Evolutionary conservation across 176 grass and related monocot species (phyloP), one percentile per base, ranked within the genome.

Genomic region (Hsuehochloa calcarea): DNA sequence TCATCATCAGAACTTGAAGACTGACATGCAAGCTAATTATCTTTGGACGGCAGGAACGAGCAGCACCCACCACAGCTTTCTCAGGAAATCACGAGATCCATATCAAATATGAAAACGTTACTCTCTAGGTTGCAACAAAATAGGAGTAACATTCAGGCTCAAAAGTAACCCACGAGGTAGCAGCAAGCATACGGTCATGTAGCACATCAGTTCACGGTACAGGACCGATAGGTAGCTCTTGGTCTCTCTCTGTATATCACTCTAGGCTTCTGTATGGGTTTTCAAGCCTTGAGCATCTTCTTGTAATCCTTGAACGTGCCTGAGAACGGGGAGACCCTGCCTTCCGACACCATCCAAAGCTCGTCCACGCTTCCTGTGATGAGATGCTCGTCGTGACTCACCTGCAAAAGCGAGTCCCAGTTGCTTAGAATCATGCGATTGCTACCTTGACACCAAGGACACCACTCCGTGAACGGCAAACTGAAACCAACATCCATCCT

Each of bases 301-400:
- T 98, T 98, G 89, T 98, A 98, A 45, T 98, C 96, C 37, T 80
- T 81, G 82, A 98, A 98, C 47, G 72, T 93, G 79, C 96, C 96
- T 3, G 83, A 60, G 70, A 95, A 98, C 0, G 96, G 93, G 20
- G 89, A 68, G n/a, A 87, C 85, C 84, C 27, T 92, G 47, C 96
- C 93, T 1, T 95, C 61, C 14, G 96, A 90, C 23, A 95, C 96
- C 38, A 65, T 93, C 96, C 96, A 98, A 58, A 98, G 84, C 87
- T 98, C 93, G 11, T 91, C 91, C 1, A 98, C 96, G 23, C 96
- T 98, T 16, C 92, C 92, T 8, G 96, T 93, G 80, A 95, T 98
- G 40, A 98, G 89, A 93, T 98, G 96, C 88, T 98, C 96, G 23
- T 98, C 96, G 56, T 98, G 96, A 82, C 96, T 98, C 83, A 95